Evolutionary conservation across 1,139 yeast species (phyloP), one percentile per base, ranked within the genome.

Genomic region (Blastobotrys persicus): DNA sequence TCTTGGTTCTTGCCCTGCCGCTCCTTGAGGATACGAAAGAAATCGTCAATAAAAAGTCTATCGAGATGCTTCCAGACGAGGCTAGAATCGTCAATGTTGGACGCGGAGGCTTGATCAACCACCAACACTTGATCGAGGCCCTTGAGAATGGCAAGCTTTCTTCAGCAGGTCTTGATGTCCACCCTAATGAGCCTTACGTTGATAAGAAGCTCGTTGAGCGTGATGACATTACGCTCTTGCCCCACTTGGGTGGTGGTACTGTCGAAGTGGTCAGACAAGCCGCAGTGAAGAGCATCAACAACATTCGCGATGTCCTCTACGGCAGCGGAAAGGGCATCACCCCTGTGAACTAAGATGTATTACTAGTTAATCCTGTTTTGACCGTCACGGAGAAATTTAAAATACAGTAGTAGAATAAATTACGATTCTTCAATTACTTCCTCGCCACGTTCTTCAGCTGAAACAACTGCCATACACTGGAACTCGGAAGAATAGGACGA

Each of bases 381-480:
- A 23, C 28, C n/a, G n/a, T n/a, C n/a, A n/a, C n/a, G n/a, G n/a
- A n/a, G n/a, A n/a, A n/a, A n/a, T n/a, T n/a, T n/a, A n/a, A n/a
- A n/a, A n/a, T n/a, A n/a, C n/a, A n/a, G 28, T 23, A 12, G n/a
- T 31, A 31, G 14, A 31, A 12, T 31, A 31, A 11, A 31, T 13
- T 31, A 31, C 34, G n/a, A 17, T 11, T 48, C 51, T 17, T 40
- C 47, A 23, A 48, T 44, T n/a, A 42, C 50, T n/a, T 48, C 51
- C 19, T 48, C 51, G 4, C 48, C 55, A 41, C 64, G 56, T 47
- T 63, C 65, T 44, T 84, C 86, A 2, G 92, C 87, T 56, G 86
- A 80, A 17, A 91, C 83, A 14, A 88, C 91, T 56, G 95, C 87
- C 83, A 91, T 83, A 65, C 97, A 89, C 68, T 86, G 89, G 78